phyloP scores from a whole-genome alignment of 2,329 filamentous ascomycete species.

The Hymenoscyphus fraxineus region DNA sequence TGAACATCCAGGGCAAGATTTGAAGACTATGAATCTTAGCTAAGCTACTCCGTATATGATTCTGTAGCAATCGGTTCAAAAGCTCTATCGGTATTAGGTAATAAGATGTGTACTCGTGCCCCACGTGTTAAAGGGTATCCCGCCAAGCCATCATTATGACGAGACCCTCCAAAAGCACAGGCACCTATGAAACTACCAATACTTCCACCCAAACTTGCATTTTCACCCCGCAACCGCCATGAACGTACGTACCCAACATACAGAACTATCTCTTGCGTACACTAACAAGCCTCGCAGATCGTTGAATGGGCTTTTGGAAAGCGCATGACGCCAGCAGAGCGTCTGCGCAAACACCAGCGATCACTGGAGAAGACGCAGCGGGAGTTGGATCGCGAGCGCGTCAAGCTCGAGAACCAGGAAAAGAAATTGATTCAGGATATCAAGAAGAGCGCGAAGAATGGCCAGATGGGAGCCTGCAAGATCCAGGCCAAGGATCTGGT shows the following conservation, averaged over 20 bases:
- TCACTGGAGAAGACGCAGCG: slow-evolving; percentile 96
- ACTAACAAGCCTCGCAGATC: slow-evolving; percentile 53
- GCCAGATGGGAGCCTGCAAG: slow-evolving; percentile 96
- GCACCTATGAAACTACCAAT: slow-evolving; percentile 3
- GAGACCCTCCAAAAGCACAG: background rate
- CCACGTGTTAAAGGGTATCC: background rate
- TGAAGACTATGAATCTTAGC: too few relatives aligned
- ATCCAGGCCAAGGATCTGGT: slow-evolving; percentile 98
- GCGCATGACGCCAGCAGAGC: slow-evolving; percentile 95
- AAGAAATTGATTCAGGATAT: slow-evolving; percentile 95
- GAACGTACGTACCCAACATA: slow-evolving; percentile 47
- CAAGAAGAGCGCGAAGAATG: slow-evolving; percentile 97
- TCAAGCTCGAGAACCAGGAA: slow-evolving; percentile 97
- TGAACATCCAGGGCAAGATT: too few relatives aligned
- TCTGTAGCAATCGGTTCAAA: too few relatives aligned
- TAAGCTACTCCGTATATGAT: too few relatives aligned
- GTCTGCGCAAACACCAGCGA: slow-evolving; percentile 88
- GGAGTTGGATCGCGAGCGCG: slow-evolving; percentile 89
- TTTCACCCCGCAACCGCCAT: slow-evolving; percentile 33
- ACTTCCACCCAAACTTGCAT: background rate
- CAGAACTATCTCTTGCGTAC: background rate
- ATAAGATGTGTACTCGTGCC: background rate
- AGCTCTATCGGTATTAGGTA: too few relatives aligned
- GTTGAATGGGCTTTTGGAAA: slow-evolving; percentile 99
- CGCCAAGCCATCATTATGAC: slow-evolving; percentile 6